A percentile compares a stretch with the other conserved stretches of the same genome.
phyloP scores from a whole-genome alignment of 2,329 filamentous ascomycete species.

The Talaromyces albobiverticillius region DNA sequence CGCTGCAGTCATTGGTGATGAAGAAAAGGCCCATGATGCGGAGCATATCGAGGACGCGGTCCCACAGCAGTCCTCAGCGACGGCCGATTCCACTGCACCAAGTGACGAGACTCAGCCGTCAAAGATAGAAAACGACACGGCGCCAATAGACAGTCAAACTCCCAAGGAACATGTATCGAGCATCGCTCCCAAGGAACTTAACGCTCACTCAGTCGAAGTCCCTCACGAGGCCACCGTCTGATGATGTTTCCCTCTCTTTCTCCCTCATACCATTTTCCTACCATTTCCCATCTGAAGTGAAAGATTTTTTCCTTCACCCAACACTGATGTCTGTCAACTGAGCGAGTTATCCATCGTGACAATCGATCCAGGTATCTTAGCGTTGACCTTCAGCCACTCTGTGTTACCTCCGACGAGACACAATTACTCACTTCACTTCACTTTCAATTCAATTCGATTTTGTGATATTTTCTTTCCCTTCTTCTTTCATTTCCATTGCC shows the following conservation, averaged over 20 bases:
- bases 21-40: constrained; percentile 47
- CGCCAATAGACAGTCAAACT: constrained; percentile 13
- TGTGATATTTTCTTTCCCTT: constrained; percentile 5
- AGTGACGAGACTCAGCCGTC: constrained; percentile 17
- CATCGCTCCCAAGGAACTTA: constrained; percentile 33
- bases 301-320: too few species aligned
- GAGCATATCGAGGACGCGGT: constrained; percentile 35
- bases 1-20: constrained; percentile 74
- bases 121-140: constrained; percentile 13
- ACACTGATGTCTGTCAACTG: too few species aligned
- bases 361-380: too few species aligned
- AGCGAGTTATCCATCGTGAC: too few species aligned
- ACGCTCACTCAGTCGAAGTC: constrained; percentile 36
- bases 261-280: not conserved
- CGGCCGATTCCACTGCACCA: constrained; percentile 11
- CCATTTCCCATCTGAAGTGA: not conserved
- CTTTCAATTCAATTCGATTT: not conserved
- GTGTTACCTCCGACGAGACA: not conserved
- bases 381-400: too few species aligned
- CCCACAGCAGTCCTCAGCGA: constrained; percentile 9
- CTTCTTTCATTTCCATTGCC: not conserved
- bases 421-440: not conserved
- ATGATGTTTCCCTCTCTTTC: not conserved
- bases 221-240: constrained; percentile 27
- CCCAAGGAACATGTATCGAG: constrained; percentile 18